phyloP scores from a whole-genome alignment of 805 yeast genomes.

The Saturnispora mendoncae region DNA sequence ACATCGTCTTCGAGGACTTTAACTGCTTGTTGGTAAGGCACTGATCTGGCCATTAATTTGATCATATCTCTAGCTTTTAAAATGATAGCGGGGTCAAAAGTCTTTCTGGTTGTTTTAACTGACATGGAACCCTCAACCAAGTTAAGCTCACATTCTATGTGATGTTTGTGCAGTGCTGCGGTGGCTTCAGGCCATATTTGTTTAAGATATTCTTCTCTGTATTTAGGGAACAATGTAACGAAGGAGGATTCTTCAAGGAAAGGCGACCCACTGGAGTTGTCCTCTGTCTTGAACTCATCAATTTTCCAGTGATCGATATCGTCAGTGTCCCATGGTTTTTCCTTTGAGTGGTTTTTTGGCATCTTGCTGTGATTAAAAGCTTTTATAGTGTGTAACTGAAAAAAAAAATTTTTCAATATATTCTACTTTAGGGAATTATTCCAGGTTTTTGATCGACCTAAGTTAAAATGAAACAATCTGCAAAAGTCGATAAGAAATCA shows the following conservation, averaged over 20 bases:
- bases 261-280: constrained; percentile 76
- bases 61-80: constrained; percentile 92
- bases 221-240: constrained; percentile 92
- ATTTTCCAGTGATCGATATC: constrained; percentile 89
- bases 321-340: constrained; percentile 96
- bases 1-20: constrained; percentile 85
- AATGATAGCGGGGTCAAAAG: constrained; percentile 89
- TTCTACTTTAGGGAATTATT: not conserved
- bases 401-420: constrained; percentile 1
- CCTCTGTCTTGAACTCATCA: constrained; percentile 84
- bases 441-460: not conserved
- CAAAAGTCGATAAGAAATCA: too few relatives aligned
- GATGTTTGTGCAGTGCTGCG: constrained; percentile 59
- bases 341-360: constrained; percentile 90
- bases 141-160: constrained; percentile 77
- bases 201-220: constrained; percentile 83
- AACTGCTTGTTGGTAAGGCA: constrained; percentile 93
- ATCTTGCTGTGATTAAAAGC: constrained; percentile 29
- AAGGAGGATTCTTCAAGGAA: constrained; percentile 95
- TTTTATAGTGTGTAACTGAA: not conserved
- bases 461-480: too few relatives aligned
- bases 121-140: constrained; percentile 97
- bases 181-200: constrained; percentile 94
- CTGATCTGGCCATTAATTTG: constrained; percentile 88
- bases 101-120: constrained; percentile 89